Base-by-base conservation (phyloP, 305 asterid genomes). In the Euphrasia arctica region DNA sequence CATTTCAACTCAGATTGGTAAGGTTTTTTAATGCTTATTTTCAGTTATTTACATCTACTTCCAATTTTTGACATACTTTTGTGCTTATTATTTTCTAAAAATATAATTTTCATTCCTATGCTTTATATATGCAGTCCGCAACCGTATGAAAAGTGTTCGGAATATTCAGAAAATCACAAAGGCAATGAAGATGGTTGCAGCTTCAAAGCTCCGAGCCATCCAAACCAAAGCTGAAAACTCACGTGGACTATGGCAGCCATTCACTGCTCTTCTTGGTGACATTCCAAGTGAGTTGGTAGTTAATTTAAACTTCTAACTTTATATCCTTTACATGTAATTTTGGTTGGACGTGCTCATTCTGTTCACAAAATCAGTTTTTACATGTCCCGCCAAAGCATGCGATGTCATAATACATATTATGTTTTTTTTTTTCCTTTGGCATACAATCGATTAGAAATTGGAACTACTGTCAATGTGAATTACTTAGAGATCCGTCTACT, bases 151-250 rank as follows among this genome's bases (percentile, higher is more conserved):
- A 85, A 90, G 97, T 93, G 94, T 93, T 62, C 82, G 72, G 69
- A 93, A 80, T 80, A 93, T 93, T 61, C 97, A 90, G 79, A 93
- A 93, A 78, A 93, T 93, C 75, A 90, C 61, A 3, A 93, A 93
- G 88, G 98, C 98, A 42, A 93, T 93, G 98, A 93, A 93, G 94
- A 93, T 93, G 98, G 97, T 90, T 90, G 98, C 98, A 58, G 98
- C 97, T 29, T 56, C 98, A 67, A 93, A 93, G 81, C 84, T 93
- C 64, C 88, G 97, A 75, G 90, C 96, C 67, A 80, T 90, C 75
- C 98, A 93, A 65, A 78, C 87, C 39, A 83, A 70, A 78, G 81
- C 97, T 64, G 97, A 90, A 78, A 87, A 93, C 39, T 90, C 98
- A 12, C 92, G 98, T 73, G 98, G 97, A 48, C 72, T 93, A 32